Conservation (phyloP, 164 flowering plant species). For the Buxus sempervirens region DNA sequence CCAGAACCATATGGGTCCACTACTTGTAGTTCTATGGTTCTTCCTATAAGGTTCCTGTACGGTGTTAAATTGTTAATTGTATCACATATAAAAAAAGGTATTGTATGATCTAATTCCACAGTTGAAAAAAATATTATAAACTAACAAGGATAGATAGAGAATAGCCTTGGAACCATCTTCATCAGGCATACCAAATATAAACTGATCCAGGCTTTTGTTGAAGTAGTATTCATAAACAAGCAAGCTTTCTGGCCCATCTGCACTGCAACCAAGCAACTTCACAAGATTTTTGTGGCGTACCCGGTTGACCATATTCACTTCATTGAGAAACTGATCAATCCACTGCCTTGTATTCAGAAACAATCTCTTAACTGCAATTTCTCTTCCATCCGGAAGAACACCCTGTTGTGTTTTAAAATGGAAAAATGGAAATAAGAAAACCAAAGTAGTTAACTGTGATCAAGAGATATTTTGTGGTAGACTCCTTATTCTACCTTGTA, state of each 20-base stretch:
- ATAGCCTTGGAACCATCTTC: neutral
- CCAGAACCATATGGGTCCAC: too few relatives aligned
- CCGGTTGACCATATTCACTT: constrained; percentile 66
- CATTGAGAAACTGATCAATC: constrained; percentile 75
- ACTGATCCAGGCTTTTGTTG: constrained; percentile 68
- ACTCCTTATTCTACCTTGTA: constrained; percentile 43
- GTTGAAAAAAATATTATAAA: neutral
- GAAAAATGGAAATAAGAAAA: too few relatives aligned
- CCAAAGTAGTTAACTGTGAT: too few relatives aligned
- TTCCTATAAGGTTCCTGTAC: too few relatives aligned
- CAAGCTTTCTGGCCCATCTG: constrained; percentile 77
- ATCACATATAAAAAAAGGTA: too few relatives aligned
- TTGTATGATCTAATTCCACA: too few relatives aligned
- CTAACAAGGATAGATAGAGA: neutral
- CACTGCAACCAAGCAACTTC: constrained; percentile 68
- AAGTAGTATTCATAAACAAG: constrained; percentile 64
- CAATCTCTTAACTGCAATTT: constrained; percentile 75
- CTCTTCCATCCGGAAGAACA: constrained; percentile 72
- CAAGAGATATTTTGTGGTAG: too few relatives aligned
- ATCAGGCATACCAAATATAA: constrained; percentile 54
- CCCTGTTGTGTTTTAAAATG: constrained; percentile 36
- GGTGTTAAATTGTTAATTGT: too few relatives aligned
- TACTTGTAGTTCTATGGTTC: too few relatives aligned
- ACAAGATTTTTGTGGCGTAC: constrained; percentile 72
- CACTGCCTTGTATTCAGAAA: constrained; percentile 68